Conservation (phyloP, 2,329 filamentous ascomycete species). For the Annulohypoxylon truncatum region DNA sequence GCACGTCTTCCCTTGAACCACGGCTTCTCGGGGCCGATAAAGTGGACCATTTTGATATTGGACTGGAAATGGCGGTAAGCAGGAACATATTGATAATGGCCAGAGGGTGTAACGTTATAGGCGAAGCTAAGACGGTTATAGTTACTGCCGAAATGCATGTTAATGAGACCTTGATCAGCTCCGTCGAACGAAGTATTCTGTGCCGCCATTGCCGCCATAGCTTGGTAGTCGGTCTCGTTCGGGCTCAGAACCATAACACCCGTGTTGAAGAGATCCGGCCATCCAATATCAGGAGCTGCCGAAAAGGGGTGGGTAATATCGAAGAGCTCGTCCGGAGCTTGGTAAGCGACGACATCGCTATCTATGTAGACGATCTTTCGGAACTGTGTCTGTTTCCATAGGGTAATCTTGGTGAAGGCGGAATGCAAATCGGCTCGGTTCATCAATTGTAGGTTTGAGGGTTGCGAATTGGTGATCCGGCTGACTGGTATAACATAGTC, state of each 20-base stretch:
- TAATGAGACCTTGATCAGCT: conserved; percentile 93
- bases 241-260: conserved; percentile 93
- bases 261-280: conserved; percentile 99
- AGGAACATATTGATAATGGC: conserved; percentile 96
- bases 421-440: conserved; percentile 89
- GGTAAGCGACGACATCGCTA: conserved; percentile 89
- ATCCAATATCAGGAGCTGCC: conserved; percentile 92
- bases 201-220: conserved; percentile 84
- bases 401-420: conserved; percentile 94
- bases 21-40: conserved; percentile 91
- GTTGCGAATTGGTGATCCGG: conserved; percentile 79
- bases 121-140: conserved; percentile 92
- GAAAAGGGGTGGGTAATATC: conserved; percentile 69
- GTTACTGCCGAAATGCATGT: conserved; percentile 88
- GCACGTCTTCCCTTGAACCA: conserved; percentile 76
- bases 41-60: conserved; percentile 90
- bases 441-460: conserved; percentile 91
- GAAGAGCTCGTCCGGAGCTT: conserved; percentile 94
- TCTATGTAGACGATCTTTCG: conserved; percentile 95
- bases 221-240: conserved; percentile 87
- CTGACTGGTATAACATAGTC: conserved; percentile 89
- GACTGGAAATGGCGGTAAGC: conserved; percentile 94
- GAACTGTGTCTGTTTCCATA: conserved; percentile 93
- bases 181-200: conserved; percentile 95
- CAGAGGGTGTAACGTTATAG: conserved; percentile 97